phyloP scores from a whole-genome alignment of 1,139 yeast genomes.

The Suhomyces anneliseae region DNA sequence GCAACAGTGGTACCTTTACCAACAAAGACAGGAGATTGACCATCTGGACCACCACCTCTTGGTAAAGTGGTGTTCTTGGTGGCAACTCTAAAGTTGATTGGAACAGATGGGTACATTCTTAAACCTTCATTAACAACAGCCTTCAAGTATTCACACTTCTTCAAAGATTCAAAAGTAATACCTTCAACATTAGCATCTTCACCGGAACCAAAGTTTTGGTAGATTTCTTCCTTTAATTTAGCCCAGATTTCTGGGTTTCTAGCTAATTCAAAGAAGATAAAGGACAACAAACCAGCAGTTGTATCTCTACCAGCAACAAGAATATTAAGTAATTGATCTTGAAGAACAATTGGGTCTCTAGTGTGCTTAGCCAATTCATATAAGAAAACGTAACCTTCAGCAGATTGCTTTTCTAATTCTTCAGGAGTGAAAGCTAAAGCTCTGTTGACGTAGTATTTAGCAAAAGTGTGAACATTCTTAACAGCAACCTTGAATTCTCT shows the following conservation, averaged over 20 bases:
- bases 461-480: constrained; percentile 34
- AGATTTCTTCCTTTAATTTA: constrained; percentile 41
- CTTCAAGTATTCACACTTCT: constrained; percentile 27
- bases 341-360: constrained; percentile 46
- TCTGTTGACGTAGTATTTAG: constrained; percentile 25
- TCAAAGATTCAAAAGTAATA: constrained; percentile 24
- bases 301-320: constrained; percentile 60
- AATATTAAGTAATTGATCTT: constrained; percentile 54
- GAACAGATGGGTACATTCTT: constrained; percentile 30
- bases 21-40: constrained; percentile 20
- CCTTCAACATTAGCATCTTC: constrained; percentile 16
- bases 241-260: constrained; percentile 41
- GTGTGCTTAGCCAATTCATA: constrained; percentile 53
- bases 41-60: constrained; percentile 26
- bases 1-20: constrained; percentile 24
- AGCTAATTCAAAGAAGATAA: constrained; percentile 46
- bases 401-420: constrained; percentile 32
- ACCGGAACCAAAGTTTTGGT: constrained; percentile 32
- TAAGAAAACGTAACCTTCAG: constrained; percentile 49
- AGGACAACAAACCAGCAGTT: constrained; percentile 55
- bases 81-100: constrained; percentile 25
- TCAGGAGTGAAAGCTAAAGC: constrained; percentile 23
- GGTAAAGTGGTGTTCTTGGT: constrained; percentile 27
- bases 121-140: constrained; percentile 25
- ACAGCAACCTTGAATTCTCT: constrained; percentile 32